phyloP scores from a whole-genome alignment of 2,329 filamentous ascomycete species.

The Neopestalotiopsis clavispora region DNA sequence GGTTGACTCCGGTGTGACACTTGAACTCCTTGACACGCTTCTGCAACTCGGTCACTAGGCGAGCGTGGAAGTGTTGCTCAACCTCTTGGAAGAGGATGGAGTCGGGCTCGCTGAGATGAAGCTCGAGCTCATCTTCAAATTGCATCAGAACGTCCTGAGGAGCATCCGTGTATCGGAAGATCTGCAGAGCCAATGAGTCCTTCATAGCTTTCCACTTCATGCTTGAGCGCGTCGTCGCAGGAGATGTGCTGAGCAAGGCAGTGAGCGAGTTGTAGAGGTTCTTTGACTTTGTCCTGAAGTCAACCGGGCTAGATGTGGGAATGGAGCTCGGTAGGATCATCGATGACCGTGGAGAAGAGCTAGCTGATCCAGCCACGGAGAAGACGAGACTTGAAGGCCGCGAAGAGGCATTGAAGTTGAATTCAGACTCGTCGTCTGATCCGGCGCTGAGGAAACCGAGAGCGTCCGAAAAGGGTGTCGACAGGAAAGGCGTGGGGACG shows the following conservation, averaged over 20 bases:
- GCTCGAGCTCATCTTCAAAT: constrained; percentile 55
- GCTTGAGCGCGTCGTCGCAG: constrained; percentile 44
- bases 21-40: constrained; percentile 58
- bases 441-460: constrained; percentile 30
- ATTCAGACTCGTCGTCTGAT: constrained; percentile 41
- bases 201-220: constrained; percentile 58
- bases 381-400: constrained; percentile 58
- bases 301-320: constrained; percentile 41
- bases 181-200: constrained; percentile 60
- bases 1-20: constrained; percentile 54
- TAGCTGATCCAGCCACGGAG: constrained; percentile 52
- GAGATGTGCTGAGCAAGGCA: constrained; percentile 58
- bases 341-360: constrained; percentile 58
- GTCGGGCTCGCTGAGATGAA: constrained; percentile 48
- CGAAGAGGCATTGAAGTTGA: constrained; percentile 53
- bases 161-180: constrained; percentile 60
- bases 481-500: constrained; percentile 25
- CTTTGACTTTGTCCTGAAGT: constrained; percentile 46
- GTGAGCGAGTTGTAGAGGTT: constrained; percentile 59
- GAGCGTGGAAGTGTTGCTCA: constrained; percentile 54
- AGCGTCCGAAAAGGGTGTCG: constrained; percentile 32
- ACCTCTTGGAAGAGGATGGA: constrained; percentile 52
- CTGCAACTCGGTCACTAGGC: constrained; percentile 53
- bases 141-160: constrained; percentile 51
- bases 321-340: constrained; percentile 42